Base-by-base conservation (phyloP, 1,284 basidiomycete genomes). In the Blastosporella zonata region DNA sequence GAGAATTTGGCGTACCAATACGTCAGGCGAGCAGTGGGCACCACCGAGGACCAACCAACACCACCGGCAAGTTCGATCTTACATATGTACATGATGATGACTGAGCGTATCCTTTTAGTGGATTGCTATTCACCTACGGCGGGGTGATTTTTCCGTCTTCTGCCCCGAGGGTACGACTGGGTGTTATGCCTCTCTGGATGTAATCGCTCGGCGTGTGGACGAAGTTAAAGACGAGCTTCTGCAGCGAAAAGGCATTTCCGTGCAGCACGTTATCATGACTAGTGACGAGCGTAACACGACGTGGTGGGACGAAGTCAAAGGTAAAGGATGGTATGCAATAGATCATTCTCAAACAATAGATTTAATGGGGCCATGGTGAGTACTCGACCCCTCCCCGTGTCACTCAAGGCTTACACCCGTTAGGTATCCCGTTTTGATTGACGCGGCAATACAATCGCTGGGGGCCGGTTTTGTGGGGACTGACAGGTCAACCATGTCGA, bases 381-480 rank as follows among this genome's bases (percentile, higher is more conserved):
- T 38, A 4, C 21, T 34, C 5, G 9, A 6, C 38, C 35, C 35
- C 15, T 20, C 15, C 34, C 34, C 12, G 18, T 8, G 22, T 46
- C 20, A 45, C 36, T 45, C 15, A 20, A 13, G 7, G 29, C 29
- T 22, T 18, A 37, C 20, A 36, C 23, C 18, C 29, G 43, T 21
- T 50, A 47, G 83, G 82, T 81, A 82, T 60, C 81, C 84, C 3
- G 68, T 85, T 10, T 64, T 87, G 43, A 74, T 89, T 50, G 87
- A 89, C 59, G 83, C 84, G 4, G 78, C 78, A 4, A 78, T 87
- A 51, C 84, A 89, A 57, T 82, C 82, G 0, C 67, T 70, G 27
- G 84, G 80, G 7, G 59, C 69, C 6, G 84, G 84, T 6, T 84
- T 89, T 60, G 78, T 90, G 10, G 87, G 85, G 5, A 88, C 84